Evolutionary conservation across 2,329 filamentous ascomycete genomes (phyloP).

Genomic region (Geosmithia flava): DNA sequence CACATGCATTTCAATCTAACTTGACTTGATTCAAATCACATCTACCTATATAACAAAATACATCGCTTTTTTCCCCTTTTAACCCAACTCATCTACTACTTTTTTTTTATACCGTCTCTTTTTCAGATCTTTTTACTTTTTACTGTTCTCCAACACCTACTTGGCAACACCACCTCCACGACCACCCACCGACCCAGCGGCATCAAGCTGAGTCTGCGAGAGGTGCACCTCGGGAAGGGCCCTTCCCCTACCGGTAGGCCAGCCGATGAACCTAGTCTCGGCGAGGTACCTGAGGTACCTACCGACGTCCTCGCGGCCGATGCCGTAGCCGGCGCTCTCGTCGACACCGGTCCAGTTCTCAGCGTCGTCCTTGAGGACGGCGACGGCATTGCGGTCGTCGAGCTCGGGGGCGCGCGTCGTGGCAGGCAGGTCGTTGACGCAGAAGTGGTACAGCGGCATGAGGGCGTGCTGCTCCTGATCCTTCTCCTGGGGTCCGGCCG

Average conservation of each 20-base stretch:
- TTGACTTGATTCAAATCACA: too few relatives aligned
- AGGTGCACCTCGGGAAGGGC: conserved; percentile 9
- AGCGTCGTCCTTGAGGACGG: conserved; percentile 49
- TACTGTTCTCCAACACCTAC: background rate
- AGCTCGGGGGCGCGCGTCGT: conserved; percentile 59
- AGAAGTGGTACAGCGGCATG: conserved; percentile 64
- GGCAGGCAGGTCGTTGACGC: conserved; percentile 52
- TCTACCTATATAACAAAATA: too few relatives aligned
- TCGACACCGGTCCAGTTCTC: conserved; percentile 45
- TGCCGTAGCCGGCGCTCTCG: conserved; percentile 29
- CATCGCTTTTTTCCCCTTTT: too few relatives aligned
- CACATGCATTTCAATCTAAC: too few relatives aligned
- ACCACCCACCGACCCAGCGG: conserved; percentile 2
- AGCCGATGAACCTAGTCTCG: conserved; percentile 15
- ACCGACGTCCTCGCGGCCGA: conserved; percentile 12
- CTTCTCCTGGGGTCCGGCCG: conserved; percentile 6
- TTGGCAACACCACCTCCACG: background rate
- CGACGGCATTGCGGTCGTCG: conserved; percentile 51
- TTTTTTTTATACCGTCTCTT: background rate
- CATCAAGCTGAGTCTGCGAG: conserved; percentile 1
- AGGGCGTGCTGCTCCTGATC: conserved; percentile 16
- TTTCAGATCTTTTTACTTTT: background rate
- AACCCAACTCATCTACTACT: too few relatives aligned
- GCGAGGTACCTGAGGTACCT: conserved; percentile 14
- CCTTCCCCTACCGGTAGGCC: conserved; percentile 13